Evolutionary conservation across 495 filamentous ascomycete species (phyloP).

Genomic region (Penicillium mononematosum): DNA sequence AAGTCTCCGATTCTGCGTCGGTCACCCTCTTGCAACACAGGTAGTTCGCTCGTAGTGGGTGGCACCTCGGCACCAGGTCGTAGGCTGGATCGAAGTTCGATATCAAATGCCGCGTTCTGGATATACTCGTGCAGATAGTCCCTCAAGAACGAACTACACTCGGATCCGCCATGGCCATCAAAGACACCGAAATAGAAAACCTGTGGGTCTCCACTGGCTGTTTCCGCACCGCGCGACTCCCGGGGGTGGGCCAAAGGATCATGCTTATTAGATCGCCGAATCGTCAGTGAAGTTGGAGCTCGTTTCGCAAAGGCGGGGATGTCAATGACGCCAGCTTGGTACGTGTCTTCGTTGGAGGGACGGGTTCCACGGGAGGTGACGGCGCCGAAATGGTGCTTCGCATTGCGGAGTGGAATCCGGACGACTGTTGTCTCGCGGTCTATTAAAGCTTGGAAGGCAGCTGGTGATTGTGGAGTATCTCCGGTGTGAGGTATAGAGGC

Average conservation of each 20-base stretch:
- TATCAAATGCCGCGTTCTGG: slow-evolving; percentile 70
- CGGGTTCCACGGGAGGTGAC: slow-evolving; percentile 75
- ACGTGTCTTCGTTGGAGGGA: slow-evolving; percentile 87
- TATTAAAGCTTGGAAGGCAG: slow-evolving; percentile 54
- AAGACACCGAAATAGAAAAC: slow-evolving; percentile 97
- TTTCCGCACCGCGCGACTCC: slow-evolving; percentile 59
- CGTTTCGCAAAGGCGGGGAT: slow-evolving; percentile 89
- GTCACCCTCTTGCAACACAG: slow-evolving; percentile 43
- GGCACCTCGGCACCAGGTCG: slow-evolving; percentile 15
- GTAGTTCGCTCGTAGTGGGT: slow-evolving; percentile 23
- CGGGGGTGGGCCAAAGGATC: slow-evolving; percentile 27
- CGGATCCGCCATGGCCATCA: slow-evolving; percentile 89
- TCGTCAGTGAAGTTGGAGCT: slow-evolving; percentile 66
- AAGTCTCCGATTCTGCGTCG: slow-evolving; percentile 46
- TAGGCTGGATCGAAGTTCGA: slow-evolving; percentile 73
- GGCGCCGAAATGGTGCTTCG: slow-evolving; percentile 93
- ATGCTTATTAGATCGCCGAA: slow-evolving; percentile 23
- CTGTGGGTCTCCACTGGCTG: slow-evolving; percentile 81
- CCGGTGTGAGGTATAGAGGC: slow-evolving; percentile 77
- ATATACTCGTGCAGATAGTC: slow-evolving; percentile 86
- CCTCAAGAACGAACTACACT: slow-evolving; percentile 84
- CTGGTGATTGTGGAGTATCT: slow-evolving; percentile 52
- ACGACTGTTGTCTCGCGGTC: slow-evolving; percentile 89
- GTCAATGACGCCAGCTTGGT: slow-evolving; percentile 91
- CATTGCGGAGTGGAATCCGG: slow-evolving; percentile 88